Percentiles rank a stretch among this genome's conserved stretches.
Evolutionary conservation across 805 yeast genomes (phyloP).

Genomic region (Priceomyces castillae): DNA sequence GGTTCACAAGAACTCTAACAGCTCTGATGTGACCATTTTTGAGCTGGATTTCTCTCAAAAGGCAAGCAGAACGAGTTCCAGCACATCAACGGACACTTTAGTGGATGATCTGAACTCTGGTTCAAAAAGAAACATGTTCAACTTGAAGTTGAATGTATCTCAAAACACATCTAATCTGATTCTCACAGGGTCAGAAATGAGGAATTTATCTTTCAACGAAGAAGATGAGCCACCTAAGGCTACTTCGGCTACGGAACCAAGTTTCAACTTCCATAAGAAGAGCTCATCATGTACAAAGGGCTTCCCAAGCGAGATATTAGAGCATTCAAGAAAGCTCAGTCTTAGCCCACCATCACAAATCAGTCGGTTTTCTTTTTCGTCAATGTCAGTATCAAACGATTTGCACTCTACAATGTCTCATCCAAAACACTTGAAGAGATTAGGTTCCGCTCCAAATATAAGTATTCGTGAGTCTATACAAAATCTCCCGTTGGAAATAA

Average conservation of each 20-base stretch:
- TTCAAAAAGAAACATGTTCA: conserved; percentile 9
- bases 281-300: not conserved
- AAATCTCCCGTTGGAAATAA: conserved; percentile 20
- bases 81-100: conserved; percentile 30
- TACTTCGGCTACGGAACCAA: conserved; percentile 20
- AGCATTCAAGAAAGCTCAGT: not conserved
- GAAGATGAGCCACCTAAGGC: conserved; percentile 11
- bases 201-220: conserved; percentile 7
- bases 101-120: conserved; percentile 20
- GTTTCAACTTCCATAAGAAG: conserved; percentile 12
- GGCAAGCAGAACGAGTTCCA: conserved; percentile 15
- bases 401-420: conserved; percentile 17
- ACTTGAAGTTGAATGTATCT: conserved; percentile 12
- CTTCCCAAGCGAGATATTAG: not conserved
- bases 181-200: conserved; percentile 7
- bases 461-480: conserved; percentile 14
- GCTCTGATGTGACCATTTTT: conserved; percentile 17
- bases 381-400: conserved; percentile 14
- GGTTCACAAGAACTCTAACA: conserved; percentile 17
- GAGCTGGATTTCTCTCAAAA: conserved; percentile 1
- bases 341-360: conserved; percentile 11
- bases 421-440: conserved; percentile 22
- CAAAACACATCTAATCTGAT: conserved; percentile 10
- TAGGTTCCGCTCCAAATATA: conserved; percentile 17
- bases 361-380: conserved; percentile 21